A percentile compares a stretch with the other conserved stretches of the same genome.
These are phyloP conservation scores for Daldinia loculata DNA, from an alignment of 495 filamentous ascomycete species.

Conservation along the genomic window DNA sequence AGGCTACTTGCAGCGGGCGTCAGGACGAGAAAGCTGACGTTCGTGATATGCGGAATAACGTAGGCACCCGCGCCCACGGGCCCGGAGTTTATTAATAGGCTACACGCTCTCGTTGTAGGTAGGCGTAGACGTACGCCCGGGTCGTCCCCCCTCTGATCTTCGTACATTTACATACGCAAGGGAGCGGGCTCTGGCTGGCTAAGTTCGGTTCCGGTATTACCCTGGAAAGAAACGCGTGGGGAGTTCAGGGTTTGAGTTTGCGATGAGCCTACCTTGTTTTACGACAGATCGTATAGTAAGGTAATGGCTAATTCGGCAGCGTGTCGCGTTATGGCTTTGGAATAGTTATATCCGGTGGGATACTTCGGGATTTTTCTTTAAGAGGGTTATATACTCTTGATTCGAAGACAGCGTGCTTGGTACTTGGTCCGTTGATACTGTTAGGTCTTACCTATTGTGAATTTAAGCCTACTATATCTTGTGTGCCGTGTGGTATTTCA, in stretches of 20 bases:
- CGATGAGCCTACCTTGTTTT: too few relatives aligned
- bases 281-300: too few relatives aligned
- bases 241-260: too few relatives aligned
- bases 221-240: too few relatives aligned
- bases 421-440: neutral
- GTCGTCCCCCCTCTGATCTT: too few relatives aligned
- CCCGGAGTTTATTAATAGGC: constrained; percentile 19
- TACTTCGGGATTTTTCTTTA: neutral
- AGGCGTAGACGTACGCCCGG: neutral
- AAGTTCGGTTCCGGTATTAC: too few relatives aligned
- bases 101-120: neutral
- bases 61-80: constrained; percentile 25
- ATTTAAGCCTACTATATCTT: neutral
- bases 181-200: too few relatives aligned
- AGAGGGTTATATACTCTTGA: neutral
- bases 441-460: neutral
- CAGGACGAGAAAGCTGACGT: constrained; percentile 1
- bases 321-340: neutral
- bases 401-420: neutral
- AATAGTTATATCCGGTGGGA: neutral
- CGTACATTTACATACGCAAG: neutral
- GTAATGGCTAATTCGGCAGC: too few relatives aligned
- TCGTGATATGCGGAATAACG: constrained; percentile 10
- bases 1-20: constrained; percentile 36
- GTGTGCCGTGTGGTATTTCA: neutral